Evolutionary conservation across 805 yeast genomes (phyloP).

Genomic region (Ogataea allantospora): DNA sequence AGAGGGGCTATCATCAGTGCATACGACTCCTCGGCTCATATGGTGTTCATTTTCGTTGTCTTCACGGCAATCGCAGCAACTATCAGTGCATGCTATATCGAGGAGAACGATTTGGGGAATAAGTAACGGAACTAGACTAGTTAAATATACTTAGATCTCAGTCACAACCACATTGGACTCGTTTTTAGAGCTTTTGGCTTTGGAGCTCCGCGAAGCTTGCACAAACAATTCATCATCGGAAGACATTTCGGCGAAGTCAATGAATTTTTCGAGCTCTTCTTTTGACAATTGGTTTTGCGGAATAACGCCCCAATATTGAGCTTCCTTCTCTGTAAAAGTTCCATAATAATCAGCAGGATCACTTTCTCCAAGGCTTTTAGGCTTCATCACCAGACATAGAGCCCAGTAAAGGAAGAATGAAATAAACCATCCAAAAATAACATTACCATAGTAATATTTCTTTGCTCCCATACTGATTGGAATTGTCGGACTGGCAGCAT

Average conservation of each 20-base stretch:
- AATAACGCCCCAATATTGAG: not conserved
- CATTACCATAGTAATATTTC: slow-evolving; percentile 39
- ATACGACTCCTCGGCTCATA: slow-evolving; percentile 51
- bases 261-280: not conserved
- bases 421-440: not conserved
- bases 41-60: slow-evolving; percentile 46
- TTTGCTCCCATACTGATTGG: slow-evolving; percentile 35
- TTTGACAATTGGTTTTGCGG: not conserved
- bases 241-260: not conserved
- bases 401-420: not conserved
- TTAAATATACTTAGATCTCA: not conserved
- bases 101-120: slow-evolving; percentile 15
- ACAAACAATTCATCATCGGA: slow-evolving; percentile 4
- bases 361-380: not conserved
- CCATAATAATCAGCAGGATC: slow-evolving; percentile 1
- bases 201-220: not conserved
- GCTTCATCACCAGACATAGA: not conserved
- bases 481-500: slow-evolving; percentile 24
- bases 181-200: not conserved
- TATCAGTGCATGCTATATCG: slow-evolving; percentile 11
- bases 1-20: slow-evolving; percentile 45
- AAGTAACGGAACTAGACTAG: not conserved
- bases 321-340: not conserved
- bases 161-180: not conserved
- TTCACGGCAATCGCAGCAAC: slow-evolving; percentile 19